Evolutionary conservation across 768 basidiomycete species (phyloP), one percentile per base, ranked within the genome.

Genomic region (Boletus sensibilis): DNA sequence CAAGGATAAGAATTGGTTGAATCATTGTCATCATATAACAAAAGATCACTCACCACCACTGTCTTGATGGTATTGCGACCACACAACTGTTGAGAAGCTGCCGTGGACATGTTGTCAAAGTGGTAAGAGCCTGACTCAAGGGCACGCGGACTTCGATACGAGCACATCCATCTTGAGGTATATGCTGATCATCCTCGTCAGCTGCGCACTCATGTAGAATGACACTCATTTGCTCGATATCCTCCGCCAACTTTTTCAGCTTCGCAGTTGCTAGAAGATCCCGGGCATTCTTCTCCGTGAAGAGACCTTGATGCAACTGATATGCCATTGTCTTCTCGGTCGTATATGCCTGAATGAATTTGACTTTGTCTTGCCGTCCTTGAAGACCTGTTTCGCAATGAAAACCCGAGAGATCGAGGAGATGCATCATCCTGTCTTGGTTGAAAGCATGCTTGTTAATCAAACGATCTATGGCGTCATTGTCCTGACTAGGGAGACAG

Each of bases 271-370:
- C 13, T 1, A 58, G 34, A 1, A 57, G 56, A 2, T 12, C 4
- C 23, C 16, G 12, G 47, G 34, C 8, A 33, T 1, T 42, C 13
- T 0, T 12, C 0, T 14, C 3, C 10, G 47, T 20, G 11, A 52
- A 60, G 1, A 60, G 18, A 5, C 52, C 52, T 0, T 23, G n/a
- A 14, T 61, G 57, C 1, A 31, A 42, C 16, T 58, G 50, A 21
- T 61, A 61, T 2, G 47, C 20, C 10, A 55, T 21, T 0, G 50
- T 14, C n/a, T 61, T 61, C 23, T 61, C 57, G 1, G 60, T 58
- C 0, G 45, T 58, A 10, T 61, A 61, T 0, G 57, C 57, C 12
- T 58, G 53, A 6, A 61, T 50, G 10, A 52, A 61, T 5, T 5
- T 8, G 11, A 59, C 50, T 1, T 35, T 2, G 23, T 52, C 50